Percentiles rank a stretch among this genome's conserved stretches.
Evolutionary conservation across 2,329 filamentous ascomycete species (phyloP).

Genomic region (Fusarium graminum): DNA sequence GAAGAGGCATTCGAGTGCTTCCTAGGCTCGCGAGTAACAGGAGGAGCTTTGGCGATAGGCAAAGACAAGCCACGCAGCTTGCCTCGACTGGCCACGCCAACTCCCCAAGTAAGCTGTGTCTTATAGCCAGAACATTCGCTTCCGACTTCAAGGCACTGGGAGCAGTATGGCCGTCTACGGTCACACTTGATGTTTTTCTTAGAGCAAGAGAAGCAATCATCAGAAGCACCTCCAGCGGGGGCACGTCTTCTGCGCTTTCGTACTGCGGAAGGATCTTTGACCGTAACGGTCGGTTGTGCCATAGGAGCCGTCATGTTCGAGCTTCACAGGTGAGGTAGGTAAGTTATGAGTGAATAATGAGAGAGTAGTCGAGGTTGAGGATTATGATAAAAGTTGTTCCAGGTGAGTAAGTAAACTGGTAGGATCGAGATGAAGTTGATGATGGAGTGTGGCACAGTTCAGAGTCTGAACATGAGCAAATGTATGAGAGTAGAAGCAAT

Average conservation of each 20-base stretch:
- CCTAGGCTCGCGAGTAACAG: slow-evolving; percentile 64
- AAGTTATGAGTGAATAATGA: slow-evolving; percentile 12
- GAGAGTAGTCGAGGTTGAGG: slow-evolving; percentile 24
- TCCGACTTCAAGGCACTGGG: slow-evolving; percentile 90
- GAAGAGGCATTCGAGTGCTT: slow-evolving; percentile 60
- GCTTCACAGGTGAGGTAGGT: slow-evolving; percentile 17
- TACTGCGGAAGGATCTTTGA: slow-evolving; percentile 65
- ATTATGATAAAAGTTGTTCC: slow-evolving; percentile 20
- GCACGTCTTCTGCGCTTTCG: slow-evolving; percentile 87
- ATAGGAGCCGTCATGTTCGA: slow-evolving; percentile 64
- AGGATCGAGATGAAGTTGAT: slow-evolving; percentile 14
- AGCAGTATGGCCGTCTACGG: slow-evolving; percentile 91
- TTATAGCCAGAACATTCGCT: slow-evolving; percentile 97
- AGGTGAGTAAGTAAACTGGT: slow-evolving; percentile 26
- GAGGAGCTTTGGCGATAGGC: slow-evolving; percentile 72
- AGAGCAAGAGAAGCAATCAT: slow-evolving; percentile 95
- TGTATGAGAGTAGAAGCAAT: slow-evolving; percentile 29
- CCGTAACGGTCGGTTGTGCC: slow-evolving; percentile 58
- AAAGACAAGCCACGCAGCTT: slow-evolving; percentile 92
- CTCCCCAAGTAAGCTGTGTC: slow-evolving; percentile 95
- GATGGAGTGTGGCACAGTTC: slow-evolving; percentile 22
- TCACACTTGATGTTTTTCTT: slow-evolving; percentile 90
- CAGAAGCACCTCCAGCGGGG: slow-evolving; percentile 86
- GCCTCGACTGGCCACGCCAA: slow-evolving; percentile 93
- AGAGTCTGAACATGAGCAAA: slow-evolving; percentile 8